Conservation (phyloP, 371 early-diverging fungal species). For the Actinomortierella ambigua region DNA sequence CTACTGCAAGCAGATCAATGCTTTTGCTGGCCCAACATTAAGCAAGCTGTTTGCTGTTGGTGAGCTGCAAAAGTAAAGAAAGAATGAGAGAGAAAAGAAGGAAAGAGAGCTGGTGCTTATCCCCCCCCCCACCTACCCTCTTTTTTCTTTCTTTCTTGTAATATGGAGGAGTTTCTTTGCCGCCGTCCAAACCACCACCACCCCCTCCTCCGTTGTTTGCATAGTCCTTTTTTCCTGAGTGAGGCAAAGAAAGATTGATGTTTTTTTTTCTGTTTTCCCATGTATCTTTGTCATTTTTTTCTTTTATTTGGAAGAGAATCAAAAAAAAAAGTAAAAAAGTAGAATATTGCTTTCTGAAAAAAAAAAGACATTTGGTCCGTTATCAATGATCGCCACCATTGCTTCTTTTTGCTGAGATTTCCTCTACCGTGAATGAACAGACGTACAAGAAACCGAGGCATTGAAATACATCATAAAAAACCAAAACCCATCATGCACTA, state of each 20-base stretch:
- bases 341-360: too few species aligned
- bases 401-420: too few species aligned
- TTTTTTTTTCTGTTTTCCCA: not conserved
- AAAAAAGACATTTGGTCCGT: too few species aligned
- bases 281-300: not conserved
- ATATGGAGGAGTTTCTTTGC: not conserved
- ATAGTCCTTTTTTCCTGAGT: not conserved
- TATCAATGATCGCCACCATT: too few species aligned
- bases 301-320: slow-evolving; percentile 35
- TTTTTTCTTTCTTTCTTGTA: not conserved
- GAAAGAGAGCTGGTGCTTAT: not conserved
- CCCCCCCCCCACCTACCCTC: not conserved
- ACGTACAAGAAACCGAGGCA: slow-evolving; percentile 21
- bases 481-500: too few species aligned
- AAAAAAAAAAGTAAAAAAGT: slow-evolving; percentile 1
- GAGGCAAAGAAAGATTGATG: not conserved
- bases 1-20: slow-evolving; percentile 89
- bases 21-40: slow-evolving; percentile 89
- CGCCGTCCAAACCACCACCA: not conserved
- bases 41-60: slow-evolving; percentile 81
- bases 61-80: slow-evolving; percentile 74
- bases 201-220: not conserved
- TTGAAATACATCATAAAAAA: too few species aligned
- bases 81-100: not conserved
- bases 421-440: slow-evolving; percentile 9